These are phyloP conservation scores for Neostapfia colusana DNA, from an alignment of 176 grass and related monocot genomes.

Conservation along the genomic window DNA sequence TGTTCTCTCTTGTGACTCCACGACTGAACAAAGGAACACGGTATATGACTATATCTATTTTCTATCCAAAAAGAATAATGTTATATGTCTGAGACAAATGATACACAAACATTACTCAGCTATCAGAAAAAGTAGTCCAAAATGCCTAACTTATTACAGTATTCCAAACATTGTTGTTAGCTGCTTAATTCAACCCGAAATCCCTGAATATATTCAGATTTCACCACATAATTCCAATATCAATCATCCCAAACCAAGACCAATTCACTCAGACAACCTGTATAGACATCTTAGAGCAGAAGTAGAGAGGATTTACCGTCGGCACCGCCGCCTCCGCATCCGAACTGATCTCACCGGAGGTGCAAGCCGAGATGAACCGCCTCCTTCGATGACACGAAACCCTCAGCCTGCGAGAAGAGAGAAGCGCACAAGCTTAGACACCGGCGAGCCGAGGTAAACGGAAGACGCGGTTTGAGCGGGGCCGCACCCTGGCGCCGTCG, in stretches of 20 bases:
- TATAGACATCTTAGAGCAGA: background rate
- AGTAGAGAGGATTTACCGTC: constrained; percentile 21
- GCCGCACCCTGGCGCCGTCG: constrained; percentile 15
- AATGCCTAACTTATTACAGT: background rate
- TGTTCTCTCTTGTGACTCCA: background rate
- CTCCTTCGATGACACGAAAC: constrained; percentile 25
- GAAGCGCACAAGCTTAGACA: constrained; percentile 14
- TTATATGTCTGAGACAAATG: background rate
- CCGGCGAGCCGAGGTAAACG: background rate
- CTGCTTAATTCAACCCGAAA: background rate
- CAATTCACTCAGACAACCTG: background rate
- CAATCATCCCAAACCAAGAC: background rate
- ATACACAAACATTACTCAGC: background rate
- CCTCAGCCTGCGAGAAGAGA: constrained; percentile 30
- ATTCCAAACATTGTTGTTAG: background rate
- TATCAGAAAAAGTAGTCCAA: background rate
- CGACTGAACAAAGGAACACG: background rate
- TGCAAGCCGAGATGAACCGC: constrained; percentile 26
- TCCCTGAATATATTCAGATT: background rate
- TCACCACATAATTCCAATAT: background rate
- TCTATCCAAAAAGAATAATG: background rate
- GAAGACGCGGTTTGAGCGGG: background rate
- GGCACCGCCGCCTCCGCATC: constrained; percentile 18
- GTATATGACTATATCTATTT: background rate
- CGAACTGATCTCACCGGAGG: constrained; percentile 16